phyloP scores from a whole-genome alignment of 345 rosid species.

The Eucalyptus cloeziana region DNA sequence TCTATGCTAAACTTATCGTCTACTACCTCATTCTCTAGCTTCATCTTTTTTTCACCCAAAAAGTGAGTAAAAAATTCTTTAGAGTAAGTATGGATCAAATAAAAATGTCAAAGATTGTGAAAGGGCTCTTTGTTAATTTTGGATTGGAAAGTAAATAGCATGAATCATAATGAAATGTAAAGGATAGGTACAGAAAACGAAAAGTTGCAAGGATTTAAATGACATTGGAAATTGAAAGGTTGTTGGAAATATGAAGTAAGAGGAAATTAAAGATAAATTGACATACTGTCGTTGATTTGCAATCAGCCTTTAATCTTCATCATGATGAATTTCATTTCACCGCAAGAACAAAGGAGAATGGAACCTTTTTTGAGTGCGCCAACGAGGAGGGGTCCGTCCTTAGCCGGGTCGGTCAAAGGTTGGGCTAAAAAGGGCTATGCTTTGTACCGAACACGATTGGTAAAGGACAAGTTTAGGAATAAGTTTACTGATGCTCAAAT shows the following conservation, averaged over 20 bases:
- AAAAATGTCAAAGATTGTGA: not conserved
- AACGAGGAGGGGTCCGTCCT: not conserved
- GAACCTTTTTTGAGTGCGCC: not conserved
- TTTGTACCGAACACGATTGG: not conserved
- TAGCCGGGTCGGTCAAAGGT: not conserved
- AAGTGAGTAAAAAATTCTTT: not conserved
- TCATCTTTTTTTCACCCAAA: not conserved
- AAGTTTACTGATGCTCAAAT: not conserved
- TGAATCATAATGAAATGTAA: not conserved
- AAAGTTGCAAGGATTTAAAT: not conserved
- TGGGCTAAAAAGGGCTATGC: not conserved
- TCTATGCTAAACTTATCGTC: not conserved
- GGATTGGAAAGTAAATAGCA: not conserved
- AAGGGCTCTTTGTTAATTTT: not conserved
- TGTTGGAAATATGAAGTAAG: not conserved
- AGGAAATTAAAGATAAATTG: not conserved
- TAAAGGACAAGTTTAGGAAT: not conserved
- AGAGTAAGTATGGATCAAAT: not conserved
- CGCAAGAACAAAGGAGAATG: not conserved
- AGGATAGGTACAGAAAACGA: not conserved
- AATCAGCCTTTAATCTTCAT: not conserved
- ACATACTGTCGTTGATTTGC: not conserved
- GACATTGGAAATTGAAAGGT: not conserved
- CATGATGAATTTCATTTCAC: not conserved
- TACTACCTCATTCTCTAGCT: not conserved